A percentile compares a stretch with the other conserved stretches of the same genome.
Evolutionary conservation across 306 rosid species (phyloP).

Genomic region (Trifolium dubium): DNA sequence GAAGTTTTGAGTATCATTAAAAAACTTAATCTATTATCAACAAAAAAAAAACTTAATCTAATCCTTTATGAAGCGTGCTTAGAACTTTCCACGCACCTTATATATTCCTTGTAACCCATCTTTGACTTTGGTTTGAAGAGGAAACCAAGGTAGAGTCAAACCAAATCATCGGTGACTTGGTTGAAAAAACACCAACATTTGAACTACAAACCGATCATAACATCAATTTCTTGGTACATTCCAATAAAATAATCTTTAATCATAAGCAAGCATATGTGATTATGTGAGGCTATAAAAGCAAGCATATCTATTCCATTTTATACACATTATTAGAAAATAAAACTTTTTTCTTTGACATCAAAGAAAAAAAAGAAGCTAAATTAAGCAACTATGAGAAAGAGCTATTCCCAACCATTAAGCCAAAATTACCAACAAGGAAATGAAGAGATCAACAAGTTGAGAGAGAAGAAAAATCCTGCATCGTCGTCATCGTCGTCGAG

Average conservation of each 20-base stretch:
- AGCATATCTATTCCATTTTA: neutral
- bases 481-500: constrained; percentile 15
- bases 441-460: constrained; percentile 26
- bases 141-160: neutral
- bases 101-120: constrained; percentile 25
- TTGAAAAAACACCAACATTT: neutral
- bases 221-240: constrained; percentile 25
- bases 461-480: constrained; percentile 40
- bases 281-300: constrained; percentile 18
- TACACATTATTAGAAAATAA: constrained; percentile 9
- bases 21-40: too few relatives aligned
- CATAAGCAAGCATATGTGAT: constrained; percentile 30
- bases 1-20: too few relatives aligned
- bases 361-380: neutral
- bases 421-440: constrained; percentile 16
- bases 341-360: neutral
- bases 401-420: constrained; percentile 36
- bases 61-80: too few relatives aligned
- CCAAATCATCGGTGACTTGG: neutral
- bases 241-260: constrained; percentile 34
- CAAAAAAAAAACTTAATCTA: too few relatives aligned
- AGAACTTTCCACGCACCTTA: neutral
- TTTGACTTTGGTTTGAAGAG: constrained; percentile 41
- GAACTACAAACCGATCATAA: neutral
- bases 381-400: constrained; percentile 42